Evolutionary conservation across 345 rosid species (phyloP), one percentile per base, ranked within the genome.

Genomic region (Arabis alpina): DNA sequence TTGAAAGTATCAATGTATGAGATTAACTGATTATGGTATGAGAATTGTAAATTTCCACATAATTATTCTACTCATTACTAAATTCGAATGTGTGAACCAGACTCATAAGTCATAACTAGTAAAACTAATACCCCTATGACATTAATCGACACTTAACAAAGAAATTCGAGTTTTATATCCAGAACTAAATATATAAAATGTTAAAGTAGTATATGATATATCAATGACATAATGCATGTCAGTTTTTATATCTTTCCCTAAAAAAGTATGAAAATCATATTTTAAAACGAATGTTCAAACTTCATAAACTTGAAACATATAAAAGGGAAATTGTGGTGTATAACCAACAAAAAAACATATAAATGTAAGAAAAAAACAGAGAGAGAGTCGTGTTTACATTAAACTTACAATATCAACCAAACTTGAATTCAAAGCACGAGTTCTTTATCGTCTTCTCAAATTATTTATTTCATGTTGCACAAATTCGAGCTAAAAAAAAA

Each of bases 351-450:
- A n/a, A 45, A 5, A n/a, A 34, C 32, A 24, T 24, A 51, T 5
- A 52, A 52, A 27, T 52, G 39, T 3, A 53, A 53, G 13, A 1
- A 49, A 28, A 49, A 49, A 49, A 12, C n/a, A 52, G 3, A 7
- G 12, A 52, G 6, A 27, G 9, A 52, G 2, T 8, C 40, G 40
- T 36, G 2, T 36, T 30, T n/a, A 28, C 16, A 28, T 6, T 5
- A 7, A 65, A 66, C 61, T 42, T 42, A 15, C 3, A 45, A 43
- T 19, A 45, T 13, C 16, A 68, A 44, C 45, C 55, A 59, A 42
- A 71, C 12, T 53, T 34, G 30, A 23, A n/a, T 55, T 0, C 6
- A 9, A 62, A 61, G 4, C 37, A 1, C 43, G 39, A 53, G 40
- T 52, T 23, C 25, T 56, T 56, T 64, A 19, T 23, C 47, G 4